phyloP scores from a whole-genome alignment of 2,329 filamentous ascomycete species.

The Sclerotinia nivalis region DNA sequence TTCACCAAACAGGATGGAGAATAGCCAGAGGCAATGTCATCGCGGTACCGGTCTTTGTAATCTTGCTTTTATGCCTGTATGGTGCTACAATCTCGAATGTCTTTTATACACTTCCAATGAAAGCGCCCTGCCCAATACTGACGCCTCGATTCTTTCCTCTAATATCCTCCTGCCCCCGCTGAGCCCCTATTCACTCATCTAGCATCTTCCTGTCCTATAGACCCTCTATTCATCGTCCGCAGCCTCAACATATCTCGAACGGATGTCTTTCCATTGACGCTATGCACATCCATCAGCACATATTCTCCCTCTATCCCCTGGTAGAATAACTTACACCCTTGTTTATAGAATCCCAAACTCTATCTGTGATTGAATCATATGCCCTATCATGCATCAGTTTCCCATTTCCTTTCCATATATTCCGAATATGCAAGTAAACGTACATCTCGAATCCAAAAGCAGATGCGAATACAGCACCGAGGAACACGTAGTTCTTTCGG shows the following conservation, averaged over 20 bases:
- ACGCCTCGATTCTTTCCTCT: conserved; percentile 13
- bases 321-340: conserved; percentile 70
- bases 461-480: conserved; percentile 79
- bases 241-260: conserved; percentile 77
- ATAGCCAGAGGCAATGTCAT: background rate
- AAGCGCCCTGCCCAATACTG: conserved; percentile 19
- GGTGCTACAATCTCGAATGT: conserved; percentile 31
- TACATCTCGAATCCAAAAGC: conserved; percentile 96
- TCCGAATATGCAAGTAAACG: conserved; percentile 42
- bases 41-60: background rate
- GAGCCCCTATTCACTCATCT: conserved; percentile 2
- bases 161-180: background rate
- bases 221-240: conserved; percentile 57
- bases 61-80: conserved; percentile 24
- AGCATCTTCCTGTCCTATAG: background rate
- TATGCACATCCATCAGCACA: conserved; percentile 48
- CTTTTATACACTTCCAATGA: conserved; percentile 38
- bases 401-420: background rate
- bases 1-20: too few relatives aligned
- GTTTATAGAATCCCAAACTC: conserved; percentile 89
- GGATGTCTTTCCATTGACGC: conserved; percentile 99
- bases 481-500: conserved; percentile 84
- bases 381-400: conserved; percentile 54
- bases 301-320: background rate
- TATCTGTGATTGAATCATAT: conserved; percentile 81